These are phyloP conservation scores for Talaromyces wortmannii DNA, from an alignment of 495 filamentous ascomycete genomes.

Conservation along the genomic window DNA sequence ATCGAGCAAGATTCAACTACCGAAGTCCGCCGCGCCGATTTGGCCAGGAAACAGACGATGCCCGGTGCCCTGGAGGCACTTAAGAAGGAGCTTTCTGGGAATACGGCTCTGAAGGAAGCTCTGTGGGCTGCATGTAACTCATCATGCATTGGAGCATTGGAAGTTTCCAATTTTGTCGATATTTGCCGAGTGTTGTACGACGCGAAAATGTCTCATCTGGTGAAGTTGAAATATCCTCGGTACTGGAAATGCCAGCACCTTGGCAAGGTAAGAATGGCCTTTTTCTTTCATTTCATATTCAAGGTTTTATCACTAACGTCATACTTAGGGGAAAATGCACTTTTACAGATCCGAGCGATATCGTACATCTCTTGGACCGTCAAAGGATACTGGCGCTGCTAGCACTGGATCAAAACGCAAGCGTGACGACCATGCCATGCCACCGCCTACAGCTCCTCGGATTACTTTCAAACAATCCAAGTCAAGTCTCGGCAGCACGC, in stretches of 20 bases:
- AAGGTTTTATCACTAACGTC: conserved; percentile 4
- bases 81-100: conserved; percentile 59
- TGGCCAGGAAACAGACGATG: conserved; percentile 69
- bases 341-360: conserved; percentile 28
- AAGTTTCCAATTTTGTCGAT: conserved; percentile 71
- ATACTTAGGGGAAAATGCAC: conserved; percentile 25
- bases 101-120: conserved; percentile 56
- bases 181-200: conserved; percentile 71
- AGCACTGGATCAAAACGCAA: conserved; percentile 28
- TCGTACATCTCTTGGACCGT: conserved; percentile 22
- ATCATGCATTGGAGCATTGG: conserved; percentile 52
- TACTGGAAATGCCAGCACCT: conserved; percentile 61
- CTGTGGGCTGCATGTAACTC: conserved; percentile 77
- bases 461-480: conserved; percentile 43
- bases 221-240: conserved; percentile 62
- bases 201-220: conserved; percentile 49
- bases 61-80: conserved; percentile 68
- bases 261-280: conserved; percentile 42
- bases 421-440: conserved; percentile 33
- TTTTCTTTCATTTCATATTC: not conserved
- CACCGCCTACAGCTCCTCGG: conserved; percentile 24
- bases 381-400: conserved; percentile 18
- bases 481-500: conserved; percentile 22
- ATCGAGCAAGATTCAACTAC: conserved; percentile 71
- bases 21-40: conserved; percentile 58